Base-by-base conservation (phyloP, 148 eudicot species). In the Nepenthes mirabilis region DNA sequence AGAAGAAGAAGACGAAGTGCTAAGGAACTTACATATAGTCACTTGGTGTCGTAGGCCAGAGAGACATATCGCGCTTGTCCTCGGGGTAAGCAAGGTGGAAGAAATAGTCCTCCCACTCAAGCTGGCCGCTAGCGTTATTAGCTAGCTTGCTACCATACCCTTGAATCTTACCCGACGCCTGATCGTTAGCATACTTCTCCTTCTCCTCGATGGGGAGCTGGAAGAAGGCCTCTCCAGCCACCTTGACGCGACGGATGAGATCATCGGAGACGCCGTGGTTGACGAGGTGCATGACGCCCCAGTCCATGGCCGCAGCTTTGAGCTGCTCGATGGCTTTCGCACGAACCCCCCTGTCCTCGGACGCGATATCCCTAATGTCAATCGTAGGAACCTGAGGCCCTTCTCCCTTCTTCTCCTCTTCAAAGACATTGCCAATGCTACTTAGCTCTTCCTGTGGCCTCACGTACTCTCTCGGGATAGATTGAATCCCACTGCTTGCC, bases 101-200 rank as follows among this genome's bases (percentile, higher is more conserved):
- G 65, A 81, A 91, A 52, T 91, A 91, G 69, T 91, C 97, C 65
- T 84, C 86, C 97, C 97, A 91, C 62, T 91, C 97, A 47, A 83
- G 93, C 57, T 73, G 80, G 7, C 93, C 95, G 45, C 86, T 71
- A 35, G 84, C 93, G 68, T 77, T 91, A 52, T 91, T 85, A 2
- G 97, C 97, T 8, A 91, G 63, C 77, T 91, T 91, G 65, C 97
- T 91, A 0, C 97, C 97, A 61, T 91, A 91, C 14, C 97, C 97
- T 70, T 91, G 97, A 7, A 91, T 74, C 61, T 84, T 91, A 12
- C 95, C 97, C 0, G 82, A 60, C 33, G 65, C 95, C 58, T 81
- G 90, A 55, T 91, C 90, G 52, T 91, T 91, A 9, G 95, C 93
- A 57, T 91, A 88, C 71, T 83, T 87, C 78, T 91, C 97, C 74